phyloP scores from a whole-genome alignment of 1,139 yeast genomes.

The Lodderomyces beijingensis region DNA sequence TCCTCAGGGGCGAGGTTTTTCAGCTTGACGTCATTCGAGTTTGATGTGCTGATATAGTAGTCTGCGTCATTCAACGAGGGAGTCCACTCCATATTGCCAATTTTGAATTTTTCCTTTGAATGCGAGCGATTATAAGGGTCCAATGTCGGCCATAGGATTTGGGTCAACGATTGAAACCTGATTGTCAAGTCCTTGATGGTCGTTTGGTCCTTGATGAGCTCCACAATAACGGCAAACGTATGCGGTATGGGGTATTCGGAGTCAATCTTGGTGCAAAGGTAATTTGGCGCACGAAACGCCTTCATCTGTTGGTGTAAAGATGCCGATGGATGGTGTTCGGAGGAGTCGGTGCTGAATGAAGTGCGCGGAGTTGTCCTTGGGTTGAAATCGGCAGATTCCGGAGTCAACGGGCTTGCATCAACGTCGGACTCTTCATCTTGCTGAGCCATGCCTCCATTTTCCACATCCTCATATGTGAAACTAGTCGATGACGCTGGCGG shows the following conservation, averaged over 20 bases:
- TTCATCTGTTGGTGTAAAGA: constrained; percentile 9
- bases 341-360: constrained; percentile 1
- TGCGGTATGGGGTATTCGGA: constrained; percentile 42
- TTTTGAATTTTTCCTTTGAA: constrained; percentile 43
- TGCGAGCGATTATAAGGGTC: constrained; percentile 44
- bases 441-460: constrained; percentile 30
- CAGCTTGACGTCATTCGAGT: constrained; percentile 32
- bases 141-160: constrained; percentile 53
- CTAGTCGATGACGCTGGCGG: constrained; percentile 42
- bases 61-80: constrained; percentile 42
- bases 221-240: constrained; percentile 43
- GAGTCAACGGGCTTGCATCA: constrained; percentile 1
- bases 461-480: constrained; percentile 44
- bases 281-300: constrained; percentile 33
- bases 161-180: constrained; percentile 31
- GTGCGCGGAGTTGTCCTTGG: too few species aligned
- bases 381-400: neutral
- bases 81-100: constrained; percentile 48
- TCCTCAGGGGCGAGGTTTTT: constrained; percentile 29
- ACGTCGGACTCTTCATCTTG: constrained; percentile 9
- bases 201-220: constrained; percentile 31
- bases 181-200: constrained; percentile 26
- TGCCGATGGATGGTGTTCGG: neutral
- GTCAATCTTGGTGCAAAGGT: constrained; percentile 38
- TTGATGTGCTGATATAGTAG: constrained; percentile 31